Conservation (phyloP, 2,329 filamentous ascomycete genomes). For the Talaromyces rugulosus region DNA sequence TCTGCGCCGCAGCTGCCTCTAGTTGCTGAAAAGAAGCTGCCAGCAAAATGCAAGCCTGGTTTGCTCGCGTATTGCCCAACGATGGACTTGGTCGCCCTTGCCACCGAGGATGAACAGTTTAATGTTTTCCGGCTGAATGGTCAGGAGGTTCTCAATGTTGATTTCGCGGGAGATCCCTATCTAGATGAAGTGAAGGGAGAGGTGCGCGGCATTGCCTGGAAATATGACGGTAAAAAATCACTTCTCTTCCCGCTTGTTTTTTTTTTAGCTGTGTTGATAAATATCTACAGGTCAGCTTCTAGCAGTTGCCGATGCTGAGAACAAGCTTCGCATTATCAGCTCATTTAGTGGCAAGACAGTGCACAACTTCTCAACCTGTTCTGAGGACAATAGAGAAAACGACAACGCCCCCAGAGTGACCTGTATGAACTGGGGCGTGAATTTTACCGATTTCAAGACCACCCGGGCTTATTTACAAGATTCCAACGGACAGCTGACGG, state of each 20-base stretch:
- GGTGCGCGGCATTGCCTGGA: conserved; percentile 54
- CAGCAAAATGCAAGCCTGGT: conserved; percentile 39
- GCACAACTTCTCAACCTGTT: conserved; percentile 56
- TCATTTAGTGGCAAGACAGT: conserved; percentile 77
- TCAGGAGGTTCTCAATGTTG: conserved; percentile 59
- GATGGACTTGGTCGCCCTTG: conserved; percentile 75
- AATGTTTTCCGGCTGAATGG: conserved; percentile 75
- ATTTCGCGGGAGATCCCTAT: conserved; percentile 36
- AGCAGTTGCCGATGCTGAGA: conserved; percentile 80
- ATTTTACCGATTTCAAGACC: conserved; percentile 49
- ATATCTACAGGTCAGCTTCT: conserved; percentile 56
- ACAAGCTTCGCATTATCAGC: conserved; percentile 69
- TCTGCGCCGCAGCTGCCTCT: conserved; percentile 28
- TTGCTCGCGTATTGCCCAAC: conserved; percentile 73
- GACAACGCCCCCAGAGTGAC: conserved; percentile 28
- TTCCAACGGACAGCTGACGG: conserved; percentile 27
- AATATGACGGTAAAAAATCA: conserved; percentile 56
- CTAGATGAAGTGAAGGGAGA: conserved; percentile 40
- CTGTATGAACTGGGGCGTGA: conserved; percentile 52
- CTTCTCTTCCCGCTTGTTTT: neutral
- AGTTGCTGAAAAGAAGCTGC: conserved; percentile 37
- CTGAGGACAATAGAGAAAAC: conserved; percentile 11
- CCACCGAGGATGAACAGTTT: conserved; percentile 63
- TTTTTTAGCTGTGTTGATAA: neutral
- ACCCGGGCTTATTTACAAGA: conserved; percentile 40